Percentiles rank a stretch among this genome's conserved stretches.
Conservation (phyloP, 202 grass and related monocot species). For the Saccharum hybrid region DNA sequence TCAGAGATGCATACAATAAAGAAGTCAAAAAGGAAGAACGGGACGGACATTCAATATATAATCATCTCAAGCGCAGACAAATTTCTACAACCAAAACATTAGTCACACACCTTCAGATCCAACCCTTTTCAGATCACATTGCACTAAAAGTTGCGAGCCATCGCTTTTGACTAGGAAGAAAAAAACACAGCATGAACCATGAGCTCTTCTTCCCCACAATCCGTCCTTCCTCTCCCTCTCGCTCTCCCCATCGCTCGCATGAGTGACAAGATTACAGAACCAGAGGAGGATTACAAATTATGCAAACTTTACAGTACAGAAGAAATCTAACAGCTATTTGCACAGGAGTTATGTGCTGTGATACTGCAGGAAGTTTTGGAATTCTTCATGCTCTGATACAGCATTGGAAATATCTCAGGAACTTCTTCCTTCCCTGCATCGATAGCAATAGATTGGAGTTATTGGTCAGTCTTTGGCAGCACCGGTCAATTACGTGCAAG, state of each 20-base stretch:
- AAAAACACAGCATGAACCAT: neutral
- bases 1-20: neutral
- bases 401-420: conserved; percentile 87
- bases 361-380: neutral
- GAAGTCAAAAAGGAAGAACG: neutral
- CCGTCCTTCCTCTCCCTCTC: neutral
- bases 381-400: conserved; percentile 69
- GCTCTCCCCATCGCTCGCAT: neutral
- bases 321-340: conserved; percentile 48
- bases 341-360: conserved; percentile 7
- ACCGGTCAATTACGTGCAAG: neutral
- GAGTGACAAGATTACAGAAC: conserved; percentile 34
- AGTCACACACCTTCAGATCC: conserved; percentile 28
- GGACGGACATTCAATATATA: neutral
- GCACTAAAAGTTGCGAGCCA: conserved; percentile 7
- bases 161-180: neutral
- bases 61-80: neutral
- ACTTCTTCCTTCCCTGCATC: conserved; percentile 87
- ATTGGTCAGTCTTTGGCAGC: neutral
- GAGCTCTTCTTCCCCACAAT: conserved; percentile 12
- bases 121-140: conserved; percentile 19
- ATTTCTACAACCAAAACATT: conserved; percentile 11
- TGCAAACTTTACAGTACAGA: conserved; percentile 49
- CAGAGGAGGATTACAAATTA: conserved; percentile 42
- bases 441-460: conserved; percentile 9